A percentile compares a stretch with the other conserved stretches of the same genome.
Evolutionary conservation across 306 rosid species (phyloP).

Genomic region (Cicer cuneatum): DNA sequence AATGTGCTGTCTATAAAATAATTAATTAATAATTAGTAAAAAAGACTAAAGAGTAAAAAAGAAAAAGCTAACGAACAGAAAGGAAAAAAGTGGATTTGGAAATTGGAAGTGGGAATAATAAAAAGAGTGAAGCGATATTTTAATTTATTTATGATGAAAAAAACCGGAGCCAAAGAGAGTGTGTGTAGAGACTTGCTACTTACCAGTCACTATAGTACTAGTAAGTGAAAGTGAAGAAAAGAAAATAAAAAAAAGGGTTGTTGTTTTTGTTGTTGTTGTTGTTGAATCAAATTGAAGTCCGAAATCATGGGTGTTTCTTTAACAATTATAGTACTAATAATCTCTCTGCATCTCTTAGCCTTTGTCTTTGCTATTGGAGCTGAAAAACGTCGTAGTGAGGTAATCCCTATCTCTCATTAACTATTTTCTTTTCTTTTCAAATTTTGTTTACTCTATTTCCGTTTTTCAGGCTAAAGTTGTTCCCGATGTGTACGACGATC

Average conservation of each 20-base stretch:
- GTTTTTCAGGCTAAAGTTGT: constrained; percentile 64
- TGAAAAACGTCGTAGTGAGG: constrained; percentile 85
- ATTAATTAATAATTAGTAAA: no score
- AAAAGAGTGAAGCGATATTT: neutral
- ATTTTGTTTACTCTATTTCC: neutral
- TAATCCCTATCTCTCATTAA: constrained; percentile 1
- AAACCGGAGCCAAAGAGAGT: neutral
- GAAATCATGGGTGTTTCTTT: constrained; percentile 71
- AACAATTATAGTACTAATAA: constrained; percentile 57
- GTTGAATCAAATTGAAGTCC: neutral
- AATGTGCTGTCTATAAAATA: no score
- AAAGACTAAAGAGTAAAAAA: no score
- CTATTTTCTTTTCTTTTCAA: neutral
- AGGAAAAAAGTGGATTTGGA: neutral
- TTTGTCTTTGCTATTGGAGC: constrained; percentile 89
- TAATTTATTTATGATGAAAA: neutral
- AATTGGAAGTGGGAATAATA: neutral
- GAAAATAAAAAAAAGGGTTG: neutral
- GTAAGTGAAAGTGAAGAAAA: neutral
- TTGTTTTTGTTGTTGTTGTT: neutral
- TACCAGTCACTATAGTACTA: neutral
- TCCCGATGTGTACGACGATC: constrained; percentile 79
- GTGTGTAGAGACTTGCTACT: neutral
- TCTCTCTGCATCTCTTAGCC: constrained; percentile 84
- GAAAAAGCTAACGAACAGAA: neutral